Percentiles rank a stretch among this genome's conserved stretches.
phyloP scores from a whole-genome alignment of 2,329 filamentous ascomycete species.

The Aspergillus sp. region DNA sequence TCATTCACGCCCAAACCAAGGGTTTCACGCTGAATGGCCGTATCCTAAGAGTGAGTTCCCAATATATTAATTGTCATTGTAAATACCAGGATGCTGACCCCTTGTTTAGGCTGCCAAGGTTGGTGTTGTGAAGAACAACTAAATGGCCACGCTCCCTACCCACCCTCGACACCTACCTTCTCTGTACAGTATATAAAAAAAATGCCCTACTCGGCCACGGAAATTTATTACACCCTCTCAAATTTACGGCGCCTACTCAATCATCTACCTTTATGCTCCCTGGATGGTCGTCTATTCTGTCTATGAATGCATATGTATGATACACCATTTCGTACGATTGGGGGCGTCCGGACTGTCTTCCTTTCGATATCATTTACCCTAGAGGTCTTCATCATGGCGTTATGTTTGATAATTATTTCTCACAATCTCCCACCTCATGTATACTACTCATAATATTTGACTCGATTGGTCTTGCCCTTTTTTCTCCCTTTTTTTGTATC shows the following conservation, averaged over 20 bases:
- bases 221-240: slow-evolving; percentile 17
- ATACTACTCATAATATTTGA: slow-evolving; percentile 27
- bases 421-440: slow-evolving; percentile 37
- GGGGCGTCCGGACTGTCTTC: slow-evolving; percentile 31
- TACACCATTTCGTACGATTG: slow-evolving; percentile 32
- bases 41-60: slow-evolving; percentile 63
- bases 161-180: slow-evolving; percentile 13
- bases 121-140: slow-evolving; percentile 83
- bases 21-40: slow-evolving; percentile 92
- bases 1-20: slow-evolving; percentile 93
- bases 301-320: slow-evolving; percentile 35
- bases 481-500: not conserved
- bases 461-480: slow-evolving; percentile 15
- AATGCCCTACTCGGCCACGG: slow-evolving; percentile 23
- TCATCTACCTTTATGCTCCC: not conserved
- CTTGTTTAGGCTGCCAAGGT: slow-evolving; percentile 76
- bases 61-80: not conserved
- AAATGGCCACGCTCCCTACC: slow-evolving; percentile 21
- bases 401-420: slow-evolving; percentile 10
- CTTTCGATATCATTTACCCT: slow-evolving; percentile 22
- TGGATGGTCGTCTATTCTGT: slow-evolving; percentile 23
- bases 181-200: slow-evolving; percentile 38
- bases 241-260: slow-evolving; percentile 2
- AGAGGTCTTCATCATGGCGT: slow-evolving; percentile 15
- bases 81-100: not conserved